Conservation (phyloP, 1,284 basidiomycete species). For the Hymenochaete sp. region DNA sequence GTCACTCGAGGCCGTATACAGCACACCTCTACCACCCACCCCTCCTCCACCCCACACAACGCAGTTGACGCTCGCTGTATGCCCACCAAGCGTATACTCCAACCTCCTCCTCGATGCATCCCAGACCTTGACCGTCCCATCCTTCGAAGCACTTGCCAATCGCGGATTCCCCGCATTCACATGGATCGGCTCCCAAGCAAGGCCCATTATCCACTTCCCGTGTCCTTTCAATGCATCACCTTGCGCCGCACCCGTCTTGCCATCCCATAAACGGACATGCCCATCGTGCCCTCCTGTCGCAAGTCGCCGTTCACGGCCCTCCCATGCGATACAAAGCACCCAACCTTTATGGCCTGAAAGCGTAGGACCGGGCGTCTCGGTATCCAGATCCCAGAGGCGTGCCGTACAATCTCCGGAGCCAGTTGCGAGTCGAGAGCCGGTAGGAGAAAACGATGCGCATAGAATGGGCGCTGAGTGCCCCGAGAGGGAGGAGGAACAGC, state of each 20-base stretch:
- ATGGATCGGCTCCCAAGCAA: conserved; percentile 96
- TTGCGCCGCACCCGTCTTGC: conserved; percentile 75
- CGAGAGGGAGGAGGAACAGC: conserved; percentile 87
- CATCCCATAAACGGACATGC: conserved; percentile 85
- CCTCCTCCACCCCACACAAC: conserved; percentile 91
- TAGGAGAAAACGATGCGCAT: conserved; percentile 93
- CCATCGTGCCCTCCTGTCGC: conserved; percentile 92
- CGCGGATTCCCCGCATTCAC: conserved; percentile 76
- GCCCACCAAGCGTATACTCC: conserved; percentile 87
- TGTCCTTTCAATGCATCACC: conserved; percentile 88
- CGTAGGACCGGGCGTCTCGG: conserved; percentile 86
- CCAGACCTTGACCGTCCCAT: conserved; percentile 94
- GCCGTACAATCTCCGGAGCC: conserved; percentile 94
- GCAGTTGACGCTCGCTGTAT: conserved; percentile 90
- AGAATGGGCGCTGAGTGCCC: conserved; percentile 92
- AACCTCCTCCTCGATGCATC: conserved; percentile 62
- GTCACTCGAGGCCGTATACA: conserved; percentile 94
- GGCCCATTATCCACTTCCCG: conserved; percentile 94
- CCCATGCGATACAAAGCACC: conserved; percentile 98
- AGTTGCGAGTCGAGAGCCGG: conserved; percentile 84
- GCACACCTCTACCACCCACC: conserved; percentile 57
- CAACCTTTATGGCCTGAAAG: conserved; percentile 88
- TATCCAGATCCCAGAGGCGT: conserved; percentile 90
- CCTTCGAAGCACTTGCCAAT: conserved; percentile 92
- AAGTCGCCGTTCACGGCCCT: conserved; percentile 80